Evolutionary conservation across 805 yeast genomes (phyloP).

Genomic region (Cyberlindnera veronae): DNA sequence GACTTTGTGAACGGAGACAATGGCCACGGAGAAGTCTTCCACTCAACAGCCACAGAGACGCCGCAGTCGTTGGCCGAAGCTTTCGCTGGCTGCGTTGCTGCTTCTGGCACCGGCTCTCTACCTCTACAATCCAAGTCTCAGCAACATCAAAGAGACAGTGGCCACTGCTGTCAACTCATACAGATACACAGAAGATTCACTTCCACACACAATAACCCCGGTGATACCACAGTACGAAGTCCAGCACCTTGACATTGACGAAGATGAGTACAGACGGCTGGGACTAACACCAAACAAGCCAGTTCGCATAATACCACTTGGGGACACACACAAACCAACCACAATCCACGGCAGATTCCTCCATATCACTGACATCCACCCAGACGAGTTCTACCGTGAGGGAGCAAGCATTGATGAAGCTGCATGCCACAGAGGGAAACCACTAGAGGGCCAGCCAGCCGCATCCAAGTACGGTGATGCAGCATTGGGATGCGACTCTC

Average conservation of each 20-base stretch:
- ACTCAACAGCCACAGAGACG: too few relatives aligned
- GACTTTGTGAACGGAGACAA: too few relatives aligned
- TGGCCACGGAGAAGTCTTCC: too few relatives aligned
- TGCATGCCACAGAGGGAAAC: constrained; percentile 54
- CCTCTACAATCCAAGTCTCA: constrained; percentile 3
- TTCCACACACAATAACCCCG: too few relatives aligned
- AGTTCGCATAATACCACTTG: constrained; percentile 25
- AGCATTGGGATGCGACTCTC: constrained; percentile 73
- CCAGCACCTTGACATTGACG: constrained; percentile 22
- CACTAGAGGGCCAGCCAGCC: constrained; percentile 32
- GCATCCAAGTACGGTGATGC: constrained; percentile 77
- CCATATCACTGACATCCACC: constrained; percentile 87
- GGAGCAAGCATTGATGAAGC: constrained; percentile 47
- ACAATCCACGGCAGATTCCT: constrained; percentile 65
- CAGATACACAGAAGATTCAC: background rate
- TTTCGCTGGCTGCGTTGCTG: constrained; percentile 2
- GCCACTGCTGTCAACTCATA: too few relatives aligned
- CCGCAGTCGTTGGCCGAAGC: constrained; percentile 1
- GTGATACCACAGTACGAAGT: constrained; percentile 1
- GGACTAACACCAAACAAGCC: constrained; percentile 42
- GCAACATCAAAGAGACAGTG: background rate
- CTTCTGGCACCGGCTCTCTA: constrained; percentile 3
- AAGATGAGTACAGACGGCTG: constrained; percentile 29
- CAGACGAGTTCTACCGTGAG: constrained; percentile 61
- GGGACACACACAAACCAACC: constrained; percentile 11